Evolutionary conservation across 2,329 filamentous ascomycete species (phyloP).

Genomic region (Xylaria sp.): DNA sequence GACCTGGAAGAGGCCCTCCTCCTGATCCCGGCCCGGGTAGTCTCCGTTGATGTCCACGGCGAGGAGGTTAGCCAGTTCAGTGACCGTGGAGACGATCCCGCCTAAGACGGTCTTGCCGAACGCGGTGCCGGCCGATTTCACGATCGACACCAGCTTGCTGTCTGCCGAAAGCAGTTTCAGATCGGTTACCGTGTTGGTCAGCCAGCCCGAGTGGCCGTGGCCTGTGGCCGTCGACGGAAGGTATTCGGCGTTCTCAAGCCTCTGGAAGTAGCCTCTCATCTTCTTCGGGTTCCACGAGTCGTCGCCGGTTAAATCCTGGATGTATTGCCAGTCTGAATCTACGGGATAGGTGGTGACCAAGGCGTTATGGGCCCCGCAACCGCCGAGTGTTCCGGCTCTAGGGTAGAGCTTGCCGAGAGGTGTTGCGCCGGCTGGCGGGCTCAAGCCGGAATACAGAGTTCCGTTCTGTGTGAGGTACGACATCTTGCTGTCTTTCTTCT

Average conservation of each 20-base stretch:
- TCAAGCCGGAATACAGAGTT: constrained; percentile 52
- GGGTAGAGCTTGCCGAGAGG: constrained; percentile 45
- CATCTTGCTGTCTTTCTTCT: constrained; percentile 53
- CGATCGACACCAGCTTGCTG: constrained; percentile 54
- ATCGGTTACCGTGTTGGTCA: constrained; percentile 53
- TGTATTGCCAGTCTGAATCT: constrained; percentile 55
- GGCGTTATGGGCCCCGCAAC: constrained; percentile 60
- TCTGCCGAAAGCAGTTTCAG: constrained; percentile 55
- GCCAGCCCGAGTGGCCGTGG: constrained; percentile 61
- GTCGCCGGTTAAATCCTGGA: constrained; percentile 58
- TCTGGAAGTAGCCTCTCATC: constrained; percentile 60
- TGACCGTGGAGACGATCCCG: not conserved
- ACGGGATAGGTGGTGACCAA: constrained; percentile 56
- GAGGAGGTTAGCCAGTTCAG: constrained; percentile 40
- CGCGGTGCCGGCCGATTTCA: constrained; percentile 55
- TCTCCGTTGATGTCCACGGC: constrained; percentile 56
- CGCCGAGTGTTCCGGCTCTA: constrained; percentile 57
- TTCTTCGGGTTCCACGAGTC: constrained; percentile 55
- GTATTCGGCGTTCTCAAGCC: constrained; percentile 58
- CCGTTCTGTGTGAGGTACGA: constrained; percentile 55
- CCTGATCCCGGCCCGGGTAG: constrained; percentile 46
- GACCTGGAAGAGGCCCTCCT: constrained; percentile 58
- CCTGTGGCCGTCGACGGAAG: constrained; percentile 42
- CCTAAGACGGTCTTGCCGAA: constrained; percentile 46
- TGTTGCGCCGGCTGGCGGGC: constrained; percentile 44